A percentile compares a stretch with the other conserved stretches of the same genome.
Evolutionary conservation across 2,329 filamentous ascomycete species (phyloP).

Genomic region (Fusarium sp.): DNA sequence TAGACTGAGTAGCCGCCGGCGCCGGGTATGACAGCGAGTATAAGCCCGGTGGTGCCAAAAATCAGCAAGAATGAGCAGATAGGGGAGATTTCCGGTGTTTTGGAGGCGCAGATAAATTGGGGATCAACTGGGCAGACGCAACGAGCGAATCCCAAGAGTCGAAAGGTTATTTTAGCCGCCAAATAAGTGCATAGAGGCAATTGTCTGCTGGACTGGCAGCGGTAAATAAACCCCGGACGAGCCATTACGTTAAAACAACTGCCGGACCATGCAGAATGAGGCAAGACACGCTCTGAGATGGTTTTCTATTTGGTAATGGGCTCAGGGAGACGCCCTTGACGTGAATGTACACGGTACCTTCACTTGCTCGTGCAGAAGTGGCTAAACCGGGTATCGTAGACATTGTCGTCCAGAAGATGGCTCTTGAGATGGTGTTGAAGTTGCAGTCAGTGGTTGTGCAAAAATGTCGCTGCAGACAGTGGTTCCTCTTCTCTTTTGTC

Average conservation of each 20-base stretch:
- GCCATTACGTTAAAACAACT: slow-evolving; percentile 49
- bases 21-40: slow-evolving; percentile 8
- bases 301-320: slow-evolving; percentile 49
- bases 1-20: slow-evolving; percentile 11
- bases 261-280: slow-evolving; percentile 48
- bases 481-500: slow-evolving; percentile 38
- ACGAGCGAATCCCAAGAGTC: slow-evolving; percentile 22
- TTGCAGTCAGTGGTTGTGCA: slow-evolving; percentile 28
- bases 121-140: slow-evolving; percentile 11
- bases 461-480: slow-evolving; percentile 33
- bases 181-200: slow-evolving; percentile 4
- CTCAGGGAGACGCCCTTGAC: slow-evolving; percentile 40
- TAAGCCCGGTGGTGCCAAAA: slow-evolving; percentile 28
- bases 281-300: slow-evolving; percentile 40
- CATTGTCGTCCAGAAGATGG: slow-evolving; percentile 1
- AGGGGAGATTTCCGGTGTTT: slow-evolving; percentile 30
- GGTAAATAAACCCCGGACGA: slow-evolving; percentile 37
- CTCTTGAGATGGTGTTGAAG: slow-evolving; percentile 29
- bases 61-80: slow-evolving; percentile 38
- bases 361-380: background rate
- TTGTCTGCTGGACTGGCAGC: slow-evolving; percentile 26
- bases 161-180: slow-evolving; percentile 44
- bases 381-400: slow-evolving; percentile 13
- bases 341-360: slow-evolving; percentile 33
- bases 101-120: slow-evolving; percentile 7